phyloP scores from a whole-genome alignment of 1,139 yeast species.

The Taiozyma onychis region DNA sequence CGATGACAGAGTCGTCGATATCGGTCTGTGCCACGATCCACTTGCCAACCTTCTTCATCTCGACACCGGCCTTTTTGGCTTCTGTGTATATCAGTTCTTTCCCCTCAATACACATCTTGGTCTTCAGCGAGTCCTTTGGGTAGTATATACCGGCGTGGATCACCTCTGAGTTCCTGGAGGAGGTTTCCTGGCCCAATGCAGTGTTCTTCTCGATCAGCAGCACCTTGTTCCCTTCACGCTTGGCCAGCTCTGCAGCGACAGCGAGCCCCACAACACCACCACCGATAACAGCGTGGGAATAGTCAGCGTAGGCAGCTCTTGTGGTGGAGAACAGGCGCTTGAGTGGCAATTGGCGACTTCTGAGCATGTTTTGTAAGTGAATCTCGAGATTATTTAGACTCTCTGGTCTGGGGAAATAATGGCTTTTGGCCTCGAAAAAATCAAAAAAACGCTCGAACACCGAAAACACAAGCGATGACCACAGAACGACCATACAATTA shows the following conservation, averaged over 20 bases:
- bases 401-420: background rate
- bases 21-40: constrained; percentile 84
- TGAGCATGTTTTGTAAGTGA: background rate
- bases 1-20: constrained; percentile 52
- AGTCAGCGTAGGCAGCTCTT: constrained; percentile 35
- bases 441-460: background rate
- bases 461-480: background rate
- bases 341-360: background rate
- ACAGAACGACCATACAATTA: background rate
- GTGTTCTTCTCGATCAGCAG: constrained; percentile 64
- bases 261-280: constrained; percentile 89
- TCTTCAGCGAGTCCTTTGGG: constrained; percentile 62
- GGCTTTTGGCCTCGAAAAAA: background rate
- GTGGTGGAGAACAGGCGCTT: constrained; percentile 2
- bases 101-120: constrained; percentile 68
- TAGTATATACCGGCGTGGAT: constrained; percentile 89
- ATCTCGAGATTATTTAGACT: background rate
- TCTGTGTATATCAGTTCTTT: constrained; percentile 59
- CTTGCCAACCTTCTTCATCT: constrained; percentile 66
- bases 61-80: constrained; percentile 46
- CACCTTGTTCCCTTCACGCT: constrained; percentile 42
- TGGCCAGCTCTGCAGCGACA: constrained; percentile 64
- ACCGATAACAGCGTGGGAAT: constrained; percentile 77
- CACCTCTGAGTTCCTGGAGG: constrained; percentile 85
- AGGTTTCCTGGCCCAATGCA: constrained; percentile 70